Evolutionary conservation across 352 stramenopile genomes (phyloP), one percentile per base, ranked within the genome.

Genomic region (Globisporangium paroecandrum): DNA sequence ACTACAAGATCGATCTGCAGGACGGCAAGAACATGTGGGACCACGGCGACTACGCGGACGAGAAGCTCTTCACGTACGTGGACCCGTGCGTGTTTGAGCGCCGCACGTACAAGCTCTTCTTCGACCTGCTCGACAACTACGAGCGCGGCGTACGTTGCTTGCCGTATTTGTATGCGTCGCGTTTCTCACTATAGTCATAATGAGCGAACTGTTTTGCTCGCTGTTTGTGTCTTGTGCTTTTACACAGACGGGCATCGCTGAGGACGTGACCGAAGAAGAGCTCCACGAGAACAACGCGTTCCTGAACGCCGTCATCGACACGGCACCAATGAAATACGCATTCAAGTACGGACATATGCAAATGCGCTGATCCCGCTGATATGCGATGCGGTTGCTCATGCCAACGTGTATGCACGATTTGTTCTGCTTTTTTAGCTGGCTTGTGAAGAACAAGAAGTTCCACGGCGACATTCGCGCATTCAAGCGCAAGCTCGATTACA

Each of bases 1-100:
- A 99, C 75, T 99, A 98, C 68, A 76, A 83, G 58, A 92, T 99
- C 58, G 94, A 98, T 71, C 78, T 99, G 13, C 95, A 99, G 77
- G 77, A 89, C 20, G 91, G 90, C 38, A 98, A 98, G 75, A 90
- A 83, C 58, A 82, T 87, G 15, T 98, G 89, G 73, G 77, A 93
- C 62, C 89, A 89, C 57, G 91, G 93, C 6, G 95, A 99, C 69
- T 79, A 78, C 5, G 94, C 96, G 2, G 67, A 64, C 41, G 93
- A 98, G 15, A 87, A 87, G 32, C 85, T 99, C 27, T 99, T 99
- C 73, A 85, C 79, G 38, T 93, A 82, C 66, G 91, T 98, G 34
- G 84, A 98, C 68, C 74, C 78, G 54, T 70, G 77, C 53, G 77
- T 97, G 10, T 93, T 98, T 61, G 76, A 97, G 64, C 87, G 93